These are phyloP conservation scores for Talaromyces liani DNA, from an alignment of 495 filamentous ascomycete genomes.

Conservation along the genomic window DNA sequence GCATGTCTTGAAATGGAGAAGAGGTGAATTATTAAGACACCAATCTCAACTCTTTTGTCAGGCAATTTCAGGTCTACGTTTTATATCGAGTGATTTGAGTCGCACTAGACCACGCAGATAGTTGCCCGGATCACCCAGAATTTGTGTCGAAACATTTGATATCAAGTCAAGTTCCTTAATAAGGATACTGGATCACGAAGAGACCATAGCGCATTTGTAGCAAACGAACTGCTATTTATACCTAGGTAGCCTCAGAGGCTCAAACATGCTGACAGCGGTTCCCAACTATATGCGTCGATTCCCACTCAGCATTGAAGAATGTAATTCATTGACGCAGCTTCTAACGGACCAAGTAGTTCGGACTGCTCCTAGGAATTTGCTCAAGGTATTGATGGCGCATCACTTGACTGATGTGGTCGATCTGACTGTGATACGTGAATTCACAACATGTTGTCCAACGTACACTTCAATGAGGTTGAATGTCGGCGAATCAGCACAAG, in stretches of 20 bases:
- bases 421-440: neutral
- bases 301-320: neutral
- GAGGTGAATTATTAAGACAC: neutral
- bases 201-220: neutral
- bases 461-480: neutral
- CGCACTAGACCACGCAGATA: too few relatives aligned
- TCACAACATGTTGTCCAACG: neutral
- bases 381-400: neutral
- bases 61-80: neutral
- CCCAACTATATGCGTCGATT: neutral
- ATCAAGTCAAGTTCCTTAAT: too few relatives aligned
- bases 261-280: neutral
- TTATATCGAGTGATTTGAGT: neutral
- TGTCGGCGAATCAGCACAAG: neutral
- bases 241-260: neutral
- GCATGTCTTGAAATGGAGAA: neutral
- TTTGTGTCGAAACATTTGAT: neutral
- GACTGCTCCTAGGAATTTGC: neutral
- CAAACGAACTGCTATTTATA: neutral
- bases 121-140: neutral
- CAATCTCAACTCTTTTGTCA: neutral
- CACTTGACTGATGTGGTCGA: neutral
- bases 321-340: neutral
- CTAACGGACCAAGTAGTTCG: neutral
- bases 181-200: neutral